Percentiles rank a stretch among this genome's conserved stretches.
Evolutionary conservation across 176 grass and related monocot species (phyloP).

Genomic region (Lolium perenne): DNA sequence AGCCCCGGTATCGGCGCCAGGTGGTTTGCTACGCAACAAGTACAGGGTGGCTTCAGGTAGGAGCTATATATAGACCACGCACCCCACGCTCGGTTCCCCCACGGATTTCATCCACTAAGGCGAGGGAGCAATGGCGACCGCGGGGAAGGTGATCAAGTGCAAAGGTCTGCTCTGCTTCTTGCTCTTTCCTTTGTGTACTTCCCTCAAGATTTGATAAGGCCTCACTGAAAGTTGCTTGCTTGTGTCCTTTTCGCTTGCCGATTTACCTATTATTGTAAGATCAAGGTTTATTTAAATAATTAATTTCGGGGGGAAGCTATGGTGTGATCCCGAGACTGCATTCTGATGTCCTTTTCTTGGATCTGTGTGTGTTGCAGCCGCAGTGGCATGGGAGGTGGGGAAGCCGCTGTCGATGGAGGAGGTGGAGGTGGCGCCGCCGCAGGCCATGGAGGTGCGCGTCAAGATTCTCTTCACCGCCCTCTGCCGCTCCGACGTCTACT

Average conservation of each 20-base stretch:
- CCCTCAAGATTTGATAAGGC: too few relatives aligned
- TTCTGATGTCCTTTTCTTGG: background rate
- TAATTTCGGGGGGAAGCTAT: background rate
- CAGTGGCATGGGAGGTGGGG: constrained; percentile 84
- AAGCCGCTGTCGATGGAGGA: constrained; percentile 82
- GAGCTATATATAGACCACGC: constrained; percentile 36
- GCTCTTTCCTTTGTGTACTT: too few relatives aligned
- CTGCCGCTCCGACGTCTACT: constrained; percentile 91
- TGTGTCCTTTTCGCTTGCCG: background rate
- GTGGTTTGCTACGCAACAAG: constrained; percentile 49
- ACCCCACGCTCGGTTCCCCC: background rate
- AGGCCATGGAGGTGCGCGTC: constrained; percentile 35
- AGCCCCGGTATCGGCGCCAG: constrained; percentile 35
- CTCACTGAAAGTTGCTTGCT: too few relatives aligned
- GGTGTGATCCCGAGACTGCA: background rate
- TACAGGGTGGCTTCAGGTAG: background rate
- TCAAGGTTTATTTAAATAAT: too few relatives aligned
- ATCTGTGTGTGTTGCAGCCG: constrained; percentile 52
- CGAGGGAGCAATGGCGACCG: background rate
- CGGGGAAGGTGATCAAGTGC: too few relatives aligned
- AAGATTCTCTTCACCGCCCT: constrained; percentile 81
- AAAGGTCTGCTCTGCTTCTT: too few relatives aligned
- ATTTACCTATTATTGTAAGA: background rate
- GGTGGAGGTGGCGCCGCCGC: background rate
- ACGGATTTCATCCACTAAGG: background rate